Conservation (phyloP, 805 yeast genomes). For the Helenozyma rhizophorensis region DNA sequence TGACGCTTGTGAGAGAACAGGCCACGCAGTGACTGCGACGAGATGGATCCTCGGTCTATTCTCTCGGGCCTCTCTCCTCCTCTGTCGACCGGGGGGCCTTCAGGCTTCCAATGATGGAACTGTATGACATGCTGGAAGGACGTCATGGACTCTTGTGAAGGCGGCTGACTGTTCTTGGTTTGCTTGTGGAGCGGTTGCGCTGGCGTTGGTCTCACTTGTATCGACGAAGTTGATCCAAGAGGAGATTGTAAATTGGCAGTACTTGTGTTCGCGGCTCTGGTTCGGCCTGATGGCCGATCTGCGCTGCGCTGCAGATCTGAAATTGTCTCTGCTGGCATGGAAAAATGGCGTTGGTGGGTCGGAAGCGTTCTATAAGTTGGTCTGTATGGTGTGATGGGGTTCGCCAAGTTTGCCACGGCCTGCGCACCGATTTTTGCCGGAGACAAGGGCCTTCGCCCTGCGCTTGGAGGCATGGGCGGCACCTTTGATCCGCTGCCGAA, state of each 20-base stretch:
- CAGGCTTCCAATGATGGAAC: constrained; percentile 57
- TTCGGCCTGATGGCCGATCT: constrained; percentile 3
- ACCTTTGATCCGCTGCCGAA: constrained; percentile 28
- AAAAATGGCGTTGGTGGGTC: constrained; percentile 38
- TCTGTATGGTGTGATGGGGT: constrained; percentile 33
- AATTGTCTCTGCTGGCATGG: constrained; percentile 34
- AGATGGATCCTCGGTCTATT: constrained; percentile 1
- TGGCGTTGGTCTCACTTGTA: constrained; percentile 40
- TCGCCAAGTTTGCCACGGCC: constrained; percentile 52
- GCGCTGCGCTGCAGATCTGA: not conserved
- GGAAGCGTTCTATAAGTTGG: constrained; percentile 17
- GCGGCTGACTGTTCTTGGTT: constrained; percentile 26
- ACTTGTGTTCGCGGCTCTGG: constrained; percentile 1
- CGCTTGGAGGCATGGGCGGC: constrained; percentile 9
- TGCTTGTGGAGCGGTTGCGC: constrained; percentile 38
- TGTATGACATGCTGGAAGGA: constrained; percentile 49
- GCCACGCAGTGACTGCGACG: constrained; percentile 7
- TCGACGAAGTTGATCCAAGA: constrained; percentile 27
- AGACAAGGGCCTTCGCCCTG: constrained; percentile 45
- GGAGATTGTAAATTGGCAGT: constrained; percentile 11
- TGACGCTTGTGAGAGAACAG: constrained; percentile 32
- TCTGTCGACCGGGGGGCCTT: constrained; percentile 18
- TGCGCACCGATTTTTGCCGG: constrained; percentile 73
- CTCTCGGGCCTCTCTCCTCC: constrained; percentile 5
- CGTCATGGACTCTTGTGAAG: constrained; percentile 41